Base-by-base conservation (phyloP, 345 rosid species). In the Zanthoxylum bungeanum region DNA sequence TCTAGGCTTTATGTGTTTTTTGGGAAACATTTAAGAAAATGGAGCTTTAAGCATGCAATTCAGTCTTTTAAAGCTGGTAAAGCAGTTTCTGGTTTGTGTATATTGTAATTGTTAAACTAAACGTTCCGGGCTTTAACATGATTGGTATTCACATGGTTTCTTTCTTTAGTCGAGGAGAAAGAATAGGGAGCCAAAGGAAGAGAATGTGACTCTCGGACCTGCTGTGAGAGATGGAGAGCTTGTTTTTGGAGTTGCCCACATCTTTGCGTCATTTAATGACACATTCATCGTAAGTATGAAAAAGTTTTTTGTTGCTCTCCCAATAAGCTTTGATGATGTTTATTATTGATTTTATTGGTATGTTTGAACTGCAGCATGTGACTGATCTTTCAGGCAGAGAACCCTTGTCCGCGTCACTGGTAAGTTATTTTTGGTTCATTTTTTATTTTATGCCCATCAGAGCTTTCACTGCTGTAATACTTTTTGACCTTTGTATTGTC, bases 231-330 rank as follows among this genome's bases (percentile, higher is more conserved):
- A 78, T 9, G 85, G 85, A 28, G 85, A 79, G 73, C 64, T 71
- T 44, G 83, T 68, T 72, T 83, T 83, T 24, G 83, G 86, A 5
- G 81, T 79, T n/a, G 84, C 86, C 9, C 86, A 79, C 74, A 79
- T 82, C n/a, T n/a, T n/a, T n/a, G n/a, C n/a, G n/a, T n/a, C n/a
- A n/a, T n/a, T n/a, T n/a, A n/a, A n/a, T n/a, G 86, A 83, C 34
- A 83, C 86, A 0, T 83, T 83, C 75, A 83, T 83, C 51, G 86
- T 83, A 78, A 77, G 83, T 67, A 24, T 60, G 25, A 27, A 7
- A n/a, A 28, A n/a, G 24, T 36, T 3, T 49, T 31, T 4, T 61
- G 30, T 19, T 5, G 9, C 27, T 49, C 25, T 50, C 36, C 17
- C 19, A 7, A 6, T 55, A n/a, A 4, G 16, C 3, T 34, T 53